Conservation (phyloP, 2,329 filamentous ascomycete genomes). For the Nigrospora oryzae region DNA sequence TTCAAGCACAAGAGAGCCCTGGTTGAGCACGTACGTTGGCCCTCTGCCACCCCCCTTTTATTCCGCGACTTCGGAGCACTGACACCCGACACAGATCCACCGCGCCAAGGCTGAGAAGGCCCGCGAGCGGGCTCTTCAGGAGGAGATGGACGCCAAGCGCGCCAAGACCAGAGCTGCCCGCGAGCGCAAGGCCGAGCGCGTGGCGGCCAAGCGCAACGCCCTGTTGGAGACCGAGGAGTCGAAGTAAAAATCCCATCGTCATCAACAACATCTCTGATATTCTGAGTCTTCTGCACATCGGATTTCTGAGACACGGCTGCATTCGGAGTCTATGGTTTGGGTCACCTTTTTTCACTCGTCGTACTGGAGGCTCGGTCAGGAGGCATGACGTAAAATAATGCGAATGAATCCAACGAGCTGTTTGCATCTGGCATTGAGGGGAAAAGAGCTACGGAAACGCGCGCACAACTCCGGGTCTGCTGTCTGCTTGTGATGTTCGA, state of each 20-base stretch:
- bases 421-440: conserved; percentile 1
- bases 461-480: too few species aligned
- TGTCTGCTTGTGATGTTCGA: too few species aligned
- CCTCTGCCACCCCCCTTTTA: background rate
- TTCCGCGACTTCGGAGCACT: conserved; percentile 6
- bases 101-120: conserved; percentile 99
- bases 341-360: conserved; percentile 27
- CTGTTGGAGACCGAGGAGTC: conserved; percentile 52
- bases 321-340: conserved; percentile 54
- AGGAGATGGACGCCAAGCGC: conserved; percentile 99
- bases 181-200: conserved; percentile 94
- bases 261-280: conserved; percentile 28
- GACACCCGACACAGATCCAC: conserved; percentile 68
- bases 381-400: conserved; percentile 6
- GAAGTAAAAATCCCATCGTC: conserved; percentile 23
- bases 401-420: conserved; percentile 7
- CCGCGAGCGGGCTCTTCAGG: conserved; percentile 91
- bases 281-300: conserved; percentile 21
- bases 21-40: conserved; percentile 92
- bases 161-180: conserved; percentile 99
- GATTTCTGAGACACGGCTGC: conserved; percentile 35
- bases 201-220: conserved; percentile 82
- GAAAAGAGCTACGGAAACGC: background rate
- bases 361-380: conserved; percentile 5
- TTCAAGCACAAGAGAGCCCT: conserved; percentile 99